phyloP scores from a whole-genome alignment of 2,329 filamentous ascomycete species.

The Epichloe sp. region DNA sequence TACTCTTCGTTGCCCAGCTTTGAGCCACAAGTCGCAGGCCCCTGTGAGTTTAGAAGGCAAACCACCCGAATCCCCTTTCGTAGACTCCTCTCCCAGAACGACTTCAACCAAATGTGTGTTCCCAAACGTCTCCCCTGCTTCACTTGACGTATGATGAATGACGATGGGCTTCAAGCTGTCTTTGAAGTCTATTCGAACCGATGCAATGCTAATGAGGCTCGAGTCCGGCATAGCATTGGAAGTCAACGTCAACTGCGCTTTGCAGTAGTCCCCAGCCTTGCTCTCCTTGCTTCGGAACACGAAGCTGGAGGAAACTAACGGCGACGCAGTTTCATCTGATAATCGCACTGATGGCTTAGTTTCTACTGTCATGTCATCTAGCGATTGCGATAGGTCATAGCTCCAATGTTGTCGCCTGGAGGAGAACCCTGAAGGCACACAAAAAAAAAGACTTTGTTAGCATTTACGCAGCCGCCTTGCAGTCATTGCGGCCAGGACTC shows the following conservation, averaged over 20 bases:
- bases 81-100: conserved; percentile 16
- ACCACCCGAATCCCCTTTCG: conserved; percentile 12
- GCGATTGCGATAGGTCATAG: conserved; percentile 45
- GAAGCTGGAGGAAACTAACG: conserved; percentile 42
- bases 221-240: conserved; percentile 43
- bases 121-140: conserved; percentile 6
- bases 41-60: conserved; percentile 35
- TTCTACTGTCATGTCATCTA: conserved; percentile 34
- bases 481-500: too few relatives aligned
- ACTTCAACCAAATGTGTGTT: conserved; percentile 12
- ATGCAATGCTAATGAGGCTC: conserved; percentile 36
- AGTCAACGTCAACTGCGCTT: conserved; percentile 43
- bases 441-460: too few relatives aligned
- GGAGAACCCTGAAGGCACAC: conserved; percentile 34
- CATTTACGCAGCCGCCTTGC: too few relatives aligned
- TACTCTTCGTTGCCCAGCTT: conserved; percentile 53
- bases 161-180: conserved; percentile 44
- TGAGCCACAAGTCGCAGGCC: conserved; percentile 49
- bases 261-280: conserved; percentile 46
- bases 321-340: conserved; percentile 36
- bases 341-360: conserved; percentile 37
- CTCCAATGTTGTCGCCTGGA: conserved; percentile 41
- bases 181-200: conserved; percentile 40
- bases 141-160: conserved; percentile 28
- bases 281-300: conserved; percentile 44